Percentiles rank a stretch among this genome's conserved stretches.
Conservation (phyloP, 2,329 filamentous ascomycete species). For the Colletotrichum kahawae region DNA sequence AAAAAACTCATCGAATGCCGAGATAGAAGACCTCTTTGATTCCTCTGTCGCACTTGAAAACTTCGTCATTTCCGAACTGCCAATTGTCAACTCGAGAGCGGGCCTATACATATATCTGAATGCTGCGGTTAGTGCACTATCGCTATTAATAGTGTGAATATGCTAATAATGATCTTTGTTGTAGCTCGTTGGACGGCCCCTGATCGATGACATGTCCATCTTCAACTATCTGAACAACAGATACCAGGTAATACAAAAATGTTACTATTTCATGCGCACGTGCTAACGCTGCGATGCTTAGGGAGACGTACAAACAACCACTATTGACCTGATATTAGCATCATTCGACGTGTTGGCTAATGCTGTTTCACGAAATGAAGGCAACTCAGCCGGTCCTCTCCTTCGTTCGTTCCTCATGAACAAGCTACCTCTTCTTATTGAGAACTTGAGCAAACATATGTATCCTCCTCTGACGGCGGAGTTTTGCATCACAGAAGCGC, state of each 20-base stretch:
- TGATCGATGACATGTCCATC: constrained; percentile 81
- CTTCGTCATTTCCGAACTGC: constrained; percentile 66
- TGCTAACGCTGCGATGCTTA: constrained; percentile 34
- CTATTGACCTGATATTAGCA: constrained; percentile 83
- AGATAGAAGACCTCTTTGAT: constrained; percentile 64
- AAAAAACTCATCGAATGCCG: constrained; percentile 51
- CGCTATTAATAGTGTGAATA: not conserved
- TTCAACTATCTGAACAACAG: constrained; percentile 83
- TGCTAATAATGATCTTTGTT: constrained; percentile 28
- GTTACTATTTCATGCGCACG: not conserved
- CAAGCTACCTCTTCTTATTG: constrained; percentile 61
- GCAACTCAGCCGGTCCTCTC: constrained; percentile 67
- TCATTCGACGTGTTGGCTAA: constrained; percentile 92
- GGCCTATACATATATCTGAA: constrained; percentile 88
- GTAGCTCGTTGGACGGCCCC: constrained; percentile 81
- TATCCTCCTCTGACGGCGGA: constrained; percentile 77
- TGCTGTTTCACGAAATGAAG: constrained; percentile 72
- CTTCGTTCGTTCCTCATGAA: constrained; percentile 86
- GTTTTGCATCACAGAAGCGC: constrained; percentile 72
- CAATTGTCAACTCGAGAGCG: constrained; percentile 76
- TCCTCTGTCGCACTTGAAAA: constrained; percentile 61
- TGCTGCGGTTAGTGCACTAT: constrained; percentile 65
- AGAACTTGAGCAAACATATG: constrained; percentile 64
- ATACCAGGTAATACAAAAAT: constrained; percentile 67
- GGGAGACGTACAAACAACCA: constrained; percentile 78